These are phyloP conservation scores for Dictyostelium firmibasis DNA, from an alignment of 78 protist genomes.

Conservation along the genomic window DNA sequence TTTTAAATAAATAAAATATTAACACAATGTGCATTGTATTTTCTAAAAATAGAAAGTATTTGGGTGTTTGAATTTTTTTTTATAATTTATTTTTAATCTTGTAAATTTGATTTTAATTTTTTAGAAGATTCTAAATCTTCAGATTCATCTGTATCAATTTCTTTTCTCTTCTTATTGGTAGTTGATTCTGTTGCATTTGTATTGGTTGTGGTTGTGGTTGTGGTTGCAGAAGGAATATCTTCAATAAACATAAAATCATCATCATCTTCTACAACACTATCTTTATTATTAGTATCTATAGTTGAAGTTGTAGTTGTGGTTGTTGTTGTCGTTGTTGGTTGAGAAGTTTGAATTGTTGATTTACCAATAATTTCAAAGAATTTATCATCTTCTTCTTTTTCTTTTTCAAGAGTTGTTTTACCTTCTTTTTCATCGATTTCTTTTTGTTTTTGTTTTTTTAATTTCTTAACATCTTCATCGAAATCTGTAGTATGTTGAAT, in stretches of 20 bases:
- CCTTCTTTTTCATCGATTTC: conserved; percentile 13
- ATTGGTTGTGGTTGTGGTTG: neutral
- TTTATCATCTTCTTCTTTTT: conserved; percentile 40
- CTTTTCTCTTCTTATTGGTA: conserved; percentile 30
- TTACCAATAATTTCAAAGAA: conserved; percentile 68
- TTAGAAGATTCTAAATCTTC: neutral
- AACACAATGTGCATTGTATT: too few species aligned
- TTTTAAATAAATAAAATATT: neutral
- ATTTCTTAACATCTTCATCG: neutral
- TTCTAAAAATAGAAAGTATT: neutral
- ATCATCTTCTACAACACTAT: neutral
- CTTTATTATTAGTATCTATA: neutral
- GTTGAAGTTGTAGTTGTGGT: neutral
- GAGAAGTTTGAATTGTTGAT: neutral
- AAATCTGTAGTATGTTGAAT: conserved; percentile 28
- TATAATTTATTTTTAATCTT: neutral
- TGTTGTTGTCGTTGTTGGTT: neutral
- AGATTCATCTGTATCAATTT: neutral
- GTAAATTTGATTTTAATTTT: neutral
- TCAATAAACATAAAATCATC: conserved; percentile 37
- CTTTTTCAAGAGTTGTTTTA: neutral
- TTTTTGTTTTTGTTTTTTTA: neutral
- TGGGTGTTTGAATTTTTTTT: too few species aligned
- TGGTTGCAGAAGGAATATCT: neutral
- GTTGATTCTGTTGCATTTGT: neutral